Evolutionary conservation across 306 rosid species (phyloP).

Genomic region (Sesbania bispinosa): DNA sequence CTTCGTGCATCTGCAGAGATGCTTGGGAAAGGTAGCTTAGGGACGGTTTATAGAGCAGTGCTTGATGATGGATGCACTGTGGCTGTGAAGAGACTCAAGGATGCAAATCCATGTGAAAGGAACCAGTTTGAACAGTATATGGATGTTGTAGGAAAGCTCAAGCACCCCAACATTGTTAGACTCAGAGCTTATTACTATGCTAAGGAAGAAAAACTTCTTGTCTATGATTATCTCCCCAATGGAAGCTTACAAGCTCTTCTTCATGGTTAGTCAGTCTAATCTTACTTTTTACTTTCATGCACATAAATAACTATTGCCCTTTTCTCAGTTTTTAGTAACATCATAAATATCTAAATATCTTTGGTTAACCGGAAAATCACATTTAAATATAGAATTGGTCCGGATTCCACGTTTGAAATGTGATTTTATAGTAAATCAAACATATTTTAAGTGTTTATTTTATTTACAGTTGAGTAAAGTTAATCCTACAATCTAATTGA

Average conservation of each 20-base stretch:
- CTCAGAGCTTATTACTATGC: conserved; percentile 91
- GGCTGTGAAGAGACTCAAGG: conserved; percentile 91
- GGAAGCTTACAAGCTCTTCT: conserved; percentile 93
- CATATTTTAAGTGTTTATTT: too few species aligned
- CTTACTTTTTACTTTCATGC: not conserved
- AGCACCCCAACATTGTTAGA: conserved; percentile 68
- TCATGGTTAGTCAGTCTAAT: conserved; percentile 51
- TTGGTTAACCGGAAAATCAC: too few species aligned
- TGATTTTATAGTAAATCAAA: too few species aligned
- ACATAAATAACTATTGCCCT: not conserved
- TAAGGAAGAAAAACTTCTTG: conserved; percentile 93
- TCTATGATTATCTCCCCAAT: conserved; percentile 85
- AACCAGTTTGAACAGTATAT: conserved; percentile 86
- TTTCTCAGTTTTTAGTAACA: too few species aligned
- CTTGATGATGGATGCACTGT: conserved; percentile 78
- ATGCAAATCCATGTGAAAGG: conserved; percentile 82
- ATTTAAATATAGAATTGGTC: too few species aligned
- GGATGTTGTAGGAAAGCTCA: conserved; percentile 86
- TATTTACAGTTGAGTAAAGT: too few species aligned
- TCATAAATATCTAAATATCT: too few species aligned
- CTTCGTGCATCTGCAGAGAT: conserved; percentile 95
- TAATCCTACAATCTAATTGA: too few species aligned
- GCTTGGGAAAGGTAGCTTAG: conserved; percentile 95
- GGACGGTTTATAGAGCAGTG: conserved; percentile 88
- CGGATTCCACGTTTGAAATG: too few species aligned